phyloP scores from a whole-genome alignment of 164 flowering plant species.

The Annona cherimola region DNA sequence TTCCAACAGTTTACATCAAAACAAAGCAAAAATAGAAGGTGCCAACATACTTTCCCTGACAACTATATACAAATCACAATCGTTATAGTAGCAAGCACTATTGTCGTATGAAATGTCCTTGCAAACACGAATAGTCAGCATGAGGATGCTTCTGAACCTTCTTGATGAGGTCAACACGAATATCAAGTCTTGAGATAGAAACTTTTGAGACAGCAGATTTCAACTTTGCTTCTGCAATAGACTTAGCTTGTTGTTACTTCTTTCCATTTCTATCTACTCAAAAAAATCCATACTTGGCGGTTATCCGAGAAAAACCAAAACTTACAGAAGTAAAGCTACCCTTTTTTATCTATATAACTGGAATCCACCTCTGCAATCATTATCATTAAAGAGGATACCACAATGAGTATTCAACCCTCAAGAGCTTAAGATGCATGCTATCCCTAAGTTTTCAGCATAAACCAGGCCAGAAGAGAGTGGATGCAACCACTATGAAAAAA shows the following conservation, averaged over 20 bases:
- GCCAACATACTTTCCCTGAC: too few species aligned
- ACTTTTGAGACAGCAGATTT: slow-evolving; percentile 48
- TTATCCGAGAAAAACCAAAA: background rate
- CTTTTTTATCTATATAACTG: background rate
- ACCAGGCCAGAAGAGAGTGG: too few species aligned
- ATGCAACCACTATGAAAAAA: too few species aligned
- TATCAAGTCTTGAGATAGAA: slow-evolving; percentile 71
- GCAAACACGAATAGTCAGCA: slow-evolving; percentile 85
- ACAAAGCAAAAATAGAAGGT: too few species aligned
- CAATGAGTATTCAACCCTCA: background rate
- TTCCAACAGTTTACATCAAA: too few species aligned
- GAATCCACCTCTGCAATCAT: background rate
- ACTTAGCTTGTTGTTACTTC: slow-evolving; percentile 43
- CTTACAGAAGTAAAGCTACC: background rate
- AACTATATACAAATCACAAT: too few species aligned
- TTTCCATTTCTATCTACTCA: slow-evolving; percentile 38
- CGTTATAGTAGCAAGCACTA: too few species aligned
- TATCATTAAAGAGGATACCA: background rate
- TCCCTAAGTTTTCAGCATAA: too few species aligned
- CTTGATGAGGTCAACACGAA: slow-evolving; percentile 80
- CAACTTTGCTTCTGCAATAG: slow-evolving; percentile 36
- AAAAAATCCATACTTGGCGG: background rate
- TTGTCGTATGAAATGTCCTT: too few species aligned
- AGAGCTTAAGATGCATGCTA: background rate
- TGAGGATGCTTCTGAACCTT: slow-evolving; percentile 83